Percentiles rank a stretch among this genome's conserved stretches.
These are phyloP conservation scores for Darksidea phi DNA, from an alignment of 495 filamentous ascomycete genomes.

Conservation along the genomic window DNA sequence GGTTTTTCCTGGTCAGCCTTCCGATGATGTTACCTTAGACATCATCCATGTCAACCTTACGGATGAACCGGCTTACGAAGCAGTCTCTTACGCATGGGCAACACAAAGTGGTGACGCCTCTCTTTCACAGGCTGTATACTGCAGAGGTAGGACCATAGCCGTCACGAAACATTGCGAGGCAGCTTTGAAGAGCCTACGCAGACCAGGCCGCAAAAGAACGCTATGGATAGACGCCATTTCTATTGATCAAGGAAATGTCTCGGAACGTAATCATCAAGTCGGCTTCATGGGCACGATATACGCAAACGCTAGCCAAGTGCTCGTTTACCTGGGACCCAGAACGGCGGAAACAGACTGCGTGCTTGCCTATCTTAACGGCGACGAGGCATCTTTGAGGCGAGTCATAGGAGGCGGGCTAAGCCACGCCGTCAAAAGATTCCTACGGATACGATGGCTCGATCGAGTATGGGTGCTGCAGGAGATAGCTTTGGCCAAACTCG, in stretches of 20 bases:
- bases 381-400: neutral
- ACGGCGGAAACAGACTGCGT: neutral
- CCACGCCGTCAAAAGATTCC: neutral
- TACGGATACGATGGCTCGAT: conserved; percentile 8
- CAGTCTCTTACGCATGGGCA: conserved; percentile 20
- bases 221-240: neutral
- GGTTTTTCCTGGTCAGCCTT: neutral
- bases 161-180: conserved; percentile 16
- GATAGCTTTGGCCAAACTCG: conserved; percentile 2
- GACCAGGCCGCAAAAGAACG: neutral
- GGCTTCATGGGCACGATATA: neutral
- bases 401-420: neutral
- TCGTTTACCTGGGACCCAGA: conserved; percentile 34
- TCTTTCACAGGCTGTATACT: neutral
- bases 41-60: conserved; percentile 9
- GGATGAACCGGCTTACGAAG: conserved; percentile 10
- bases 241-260: neutral
- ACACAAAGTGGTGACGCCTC: neutral
- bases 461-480: conserved; percentile 13
- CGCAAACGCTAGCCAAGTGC: neutral
- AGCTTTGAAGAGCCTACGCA: conserved; percentile 5
- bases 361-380: neutral
- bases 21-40: conserved; percentile 1
- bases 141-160: neutral
- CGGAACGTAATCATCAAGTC: neutral